These are phyloP conservation scores for Urochloa ruziziensis DNA, from an alignment of 176 grass and related monocot genomes.

Conservation along the genomic window DNA sequence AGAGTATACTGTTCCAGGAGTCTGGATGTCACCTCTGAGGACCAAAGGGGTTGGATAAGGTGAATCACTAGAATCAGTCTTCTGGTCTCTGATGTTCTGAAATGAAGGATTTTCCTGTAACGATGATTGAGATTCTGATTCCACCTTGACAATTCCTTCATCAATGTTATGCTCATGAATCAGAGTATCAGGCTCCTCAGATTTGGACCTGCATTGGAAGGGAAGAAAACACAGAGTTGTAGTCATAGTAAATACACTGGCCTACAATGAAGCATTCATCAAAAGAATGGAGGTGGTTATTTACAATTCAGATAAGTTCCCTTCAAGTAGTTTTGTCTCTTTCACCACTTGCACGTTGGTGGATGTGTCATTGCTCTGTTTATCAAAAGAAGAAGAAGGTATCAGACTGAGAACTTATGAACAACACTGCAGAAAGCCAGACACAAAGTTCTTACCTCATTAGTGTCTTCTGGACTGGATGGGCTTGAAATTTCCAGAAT, in stretches of 20 bases:
- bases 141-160: not conserved
- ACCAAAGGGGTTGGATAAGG: conserved; percentile 71
- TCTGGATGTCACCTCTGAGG: conserved; percentile 64
- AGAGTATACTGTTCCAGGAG: conserved; percentile 58
- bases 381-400: not conserved
- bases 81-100: conserved; percentile 1
- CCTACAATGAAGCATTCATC: not conserved
- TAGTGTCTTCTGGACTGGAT: conserved; percentile 5
- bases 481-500: conserved; percentile 16
- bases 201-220: conserved; percentile 26
- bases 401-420: conserved; percentile 3
- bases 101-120: conserved; percentile 24
- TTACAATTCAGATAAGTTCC: conserved; percentile 36
- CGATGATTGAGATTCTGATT: conserved; percentile 13
- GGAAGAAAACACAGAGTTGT: not conserved
- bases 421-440: conserved; percentile 26
- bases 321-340: not conserved
- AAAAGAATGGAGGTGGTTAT: conserved; percentile 1
- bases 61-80: conserved; percentile 39
- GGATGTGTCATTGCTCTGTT: conserved; percentile 6
- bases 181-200: conserved; percentile 2
- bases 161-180: conserved; percentile 8
- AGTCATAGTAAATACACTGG: not conserved
- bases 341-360: not conserved
- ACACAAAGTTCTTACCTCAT: conserved; percentile 24